Evolutionary conservation across 2,329 filamentous ascomycete species (phyloP), one percentile per base, ranked within the genome.

Genomic region (Coniochaeta sp.): DNA sequence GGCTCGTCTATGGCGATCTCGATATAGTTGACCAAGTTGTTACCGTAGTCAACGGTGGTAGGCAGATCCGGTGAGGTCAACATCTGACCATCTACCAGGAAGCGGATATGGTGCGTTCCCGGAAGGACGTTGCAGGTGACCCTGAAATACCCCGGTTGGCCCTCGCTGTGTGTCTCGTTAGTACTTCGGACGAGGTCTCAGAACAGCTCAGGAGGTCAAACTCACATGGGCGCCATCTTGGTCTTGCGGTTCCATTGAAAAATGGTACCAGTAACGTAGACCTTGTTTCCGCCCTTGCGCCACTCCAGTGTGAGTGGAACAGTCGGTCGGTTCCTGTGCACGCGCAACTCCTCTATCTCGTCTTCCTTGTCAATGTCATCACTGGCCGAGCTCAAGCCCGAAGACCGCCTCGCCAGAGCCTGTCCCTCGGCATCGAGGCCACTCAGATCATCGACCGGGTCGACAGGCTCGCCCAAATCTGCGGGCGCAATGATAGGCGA

Each of bases 241-340:
- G 91, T 95, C 71, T 97, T 97, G 67, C 87, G 86, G 70, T 95
- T 91, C 94, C 94, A 99, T 67, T 92, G 89, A 61, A 95, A 95
- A 65, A 97, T 96, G 18, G 94, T 97, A 58, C 92, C 92, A 1
- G 94, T 99, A 45, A 99, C 91, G 67, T 96, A 99, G 57, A 97
- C 83, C 69, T 91, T 95, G 53, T 95, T 88, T 53, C 89, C 91
- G 50, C 83, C 83, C 8, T 82, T 80, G 58, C 80, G 81, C 94
- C 94, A 99, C 69, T 95, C 88, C 53, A 99, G 83, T 53, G 81
- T 74, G 1, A 89, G 95, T 2, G 90, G 89, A 38, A 97, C 88
- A 7, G 88, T 88, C 33, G 87, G 86, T 56, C 85, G 81, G 16
- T 83, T 83, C 68, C 86, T 87, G 61, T 89, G 85, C 30, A 88